Conservation (phyloP, 371 early-diverging fungal genomes). For the Rozella allomycis region DNA sequence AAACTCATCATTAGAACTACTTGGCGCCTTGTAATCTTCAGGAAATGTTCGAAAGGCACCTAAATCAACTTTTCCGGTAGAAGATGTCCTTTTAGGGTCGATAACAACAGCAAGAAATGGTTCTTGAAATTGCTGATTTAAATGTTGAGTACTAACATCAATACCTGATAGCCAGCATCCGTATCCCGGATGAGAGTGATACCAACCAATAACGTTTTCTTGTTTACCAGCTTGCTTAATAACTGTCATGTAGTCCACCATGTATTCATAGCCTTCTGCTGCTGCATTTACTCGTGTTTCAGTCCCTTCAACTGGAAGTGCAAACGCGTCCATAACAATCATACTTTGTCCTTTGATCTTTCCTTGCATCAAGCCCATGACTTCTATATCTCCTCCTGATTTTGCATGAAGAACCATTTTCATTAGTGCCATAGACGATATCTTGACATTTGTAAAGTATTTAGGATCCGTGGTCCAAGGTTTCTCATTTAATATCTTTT, state of each 20-base stretch:
- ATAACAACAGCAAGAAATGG: conserved; percentile 90
- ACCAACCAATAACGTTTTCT: conserved; percentile 93
- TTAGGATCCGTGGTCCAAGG: conserved; percentile 20
- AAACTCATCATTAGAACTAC: conserved; percentile 32
- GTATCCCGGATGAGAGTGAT: conserved; percentile 95
- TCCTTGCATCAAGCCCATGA: conserved; percentile 95
- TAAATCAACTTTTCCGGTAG: conserved; percentile 86
- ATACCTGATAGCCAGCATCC: conserved; percentile 97
- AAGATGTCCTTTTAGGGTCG: conserved; percentile 87
- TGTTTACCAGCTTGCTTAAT: conserved; percentile 50
- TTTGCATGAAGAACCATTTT: conserved; percentile 91
- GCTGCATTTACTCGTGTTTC: conserved; percentile 96
- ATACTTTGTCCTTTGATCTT: conserved; percentile 58
- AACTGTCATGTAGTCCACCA: conserved; percentile 57
- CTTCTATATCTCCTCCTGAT: conserved; percentile 84
- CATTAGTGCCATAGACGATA: conserved; percentile 82
- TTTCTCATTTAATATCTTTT: neutral
- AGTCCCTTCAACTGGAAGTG: conserved; percentile 91
- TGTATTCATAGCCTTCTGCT: conserved; percentile 82
- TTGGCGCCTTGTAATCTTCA: too few species aligned
- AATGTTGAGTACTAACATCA: conserved; percentile 83
- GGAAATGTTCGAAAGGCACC: conserved; percentile 94
- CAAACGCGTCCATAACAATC: conserved; percentile 88
- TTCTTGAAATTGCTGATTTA: conserved; percentile 83
- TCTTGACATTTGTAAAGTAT: conserved; percentile 68